Conservation (phyloP, 1,139 yeast species). For the Eremothecium cymbalariae region DNA sequence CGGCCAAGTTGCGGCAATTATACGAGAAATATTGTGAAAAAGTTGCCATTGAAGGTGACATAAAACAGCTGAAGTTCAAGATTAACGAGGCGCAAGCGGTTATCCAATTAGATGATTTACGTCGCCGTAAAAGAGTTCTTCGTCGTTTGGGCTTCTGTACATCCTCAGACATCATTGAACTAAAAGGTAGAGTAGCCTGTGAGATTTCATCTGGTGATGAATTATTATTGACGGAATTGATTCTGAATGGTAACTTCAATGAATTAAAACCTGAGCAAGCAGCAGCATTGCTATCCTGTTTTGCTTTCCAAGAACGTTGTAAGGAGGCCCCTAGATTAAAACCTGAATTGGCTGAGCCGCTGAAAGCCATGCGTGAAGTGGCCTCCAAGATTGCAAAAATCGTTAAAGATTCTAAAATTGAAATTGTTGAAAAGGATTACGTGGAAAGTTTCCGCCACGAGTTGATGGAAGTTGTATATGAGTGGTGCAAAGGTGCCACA, state of each 20-base stretch:
- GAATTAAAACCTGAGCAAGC: conserved; percentile 83
- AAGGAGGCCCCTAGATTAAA: conserved; percentile 79
- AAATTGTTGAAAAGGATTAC: conserved; percentile 82
- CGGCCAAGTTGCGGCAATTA: conserved; percentile 52
- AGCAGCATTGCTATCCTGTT: conserved; percentile 86
- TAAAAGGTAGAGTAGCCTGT: conserved; percentile 94
- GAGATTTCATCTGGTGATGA: conserved; percentile 96
- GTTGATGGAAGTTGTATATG: conserved; percentile 87
- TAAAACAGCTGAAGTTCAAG: conserved; percentile 52
- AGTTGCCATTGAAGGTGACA: conserved; percentile 52
- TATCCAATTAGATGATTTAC: conserved; percentile 86
- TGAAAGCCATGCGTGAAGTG: conserved; percentile 78
- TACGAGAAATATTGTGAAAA: conserved; percentile 61
- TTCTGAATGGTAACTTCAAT: conserved; percentile 90
- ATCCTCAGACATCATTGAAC: conserved; percentile 72
- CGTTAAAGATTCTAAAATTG: conserved; percentile 81
- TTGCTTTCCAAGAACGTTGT: conserved; percentile 93
- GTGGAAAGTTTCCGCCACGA: conserved; percentile 86
- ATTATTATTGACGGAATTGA: conserved; percentile 75
- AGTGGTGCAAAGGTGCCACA: conserved; percentile 95
- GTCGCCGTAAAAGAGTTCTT: conserved; percentile 83
- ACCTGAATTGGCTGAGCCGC: conserved; percentile 84
- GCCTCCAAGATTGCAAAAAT: conserved; percentile 85
- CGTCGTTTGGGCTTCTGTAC: conserved; percentile 82
- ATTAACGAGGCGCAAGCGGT: conserved; percentile 82